Evolutionary conservation across 305 asterid genomes (phyloP).

Genomic region (Lippia alba): DNA sequence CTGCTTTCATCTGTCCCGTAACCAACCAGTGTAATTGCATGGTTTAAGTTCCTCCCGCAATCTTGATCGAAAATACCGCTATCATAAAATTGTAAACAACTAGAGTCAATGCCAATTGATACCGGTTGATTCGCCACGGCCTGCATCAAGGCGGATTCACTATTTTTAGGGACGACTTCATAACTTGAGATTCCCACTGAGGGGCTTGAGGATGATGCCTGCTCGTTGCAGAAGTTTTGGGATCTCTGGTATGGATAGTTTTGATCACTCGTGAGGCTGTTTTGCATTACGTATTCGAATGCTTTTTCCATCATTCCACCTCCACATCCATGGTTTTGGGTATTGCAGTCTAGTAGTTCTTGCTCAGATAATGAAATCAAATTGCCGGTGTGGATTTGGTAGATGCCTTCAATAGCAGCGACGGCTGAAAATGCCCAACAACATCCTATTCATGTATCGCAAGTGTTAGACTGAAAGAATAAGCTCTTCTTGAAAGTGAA

Average conservation of each 20-base stretch:
- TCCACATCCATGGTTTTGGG: not conserved
- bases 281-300: not conserved
- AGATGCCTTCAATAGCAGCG: not conserved
- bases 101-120: not conserved
- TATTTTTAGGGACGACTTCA: not conserved
- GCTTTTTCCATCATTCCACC: not conserved
- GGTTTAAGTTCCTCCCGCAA: not conserved
- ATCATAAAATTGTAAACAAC: not conserved
- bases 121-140: not conserved
- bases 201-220: not conserved
- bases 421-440: not conserved
- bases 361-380: not conserved
- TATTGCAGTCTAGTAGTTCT: not conserved
- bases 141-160: not conserved
- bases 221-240: not conserved
- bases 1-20: not conserved
- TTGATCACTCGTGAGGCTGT: not conserved
- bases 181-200: not conserved
- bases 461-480: no score
- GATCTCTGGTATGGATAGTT: not conserved
- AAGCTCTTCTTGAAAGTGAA: no score
- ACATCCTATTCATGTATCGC: no score
- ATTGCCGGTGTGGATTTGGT: not conserved
- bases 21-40: not conserved
- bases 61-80: not conserved